Evolutionary conservation across 164 flowering plant genomes (phyloP), one percentile per base, ranked within the genome.

Genomic region (Kalanchoe fedtschenkoi): DNA sequence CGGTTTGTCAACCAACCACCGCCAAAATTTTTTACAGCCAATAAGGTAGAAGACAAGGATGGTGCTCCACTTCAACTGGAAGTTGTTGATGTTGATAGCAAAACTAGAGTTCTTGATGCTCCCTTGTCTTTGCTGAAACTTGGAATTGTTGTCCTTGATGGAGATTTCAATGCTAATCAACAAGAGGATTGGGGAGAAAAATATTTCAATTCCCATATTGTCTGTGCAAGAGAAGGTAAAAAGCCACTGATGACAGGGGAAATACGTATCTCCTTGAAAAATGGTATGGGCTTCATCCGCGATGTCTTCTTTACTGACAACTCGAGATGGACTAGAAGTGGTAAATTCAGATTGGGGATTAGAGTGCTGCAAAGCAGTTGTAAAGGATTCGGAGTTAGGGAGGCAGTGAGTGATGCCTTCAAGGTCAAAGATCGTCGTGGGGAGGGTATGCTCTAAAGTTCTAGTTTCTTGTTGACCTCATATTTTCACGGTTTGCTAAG

Each of bases 401-500:
- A 81, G 70, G 89, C 80, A 28, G 74, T 68, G 58, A 84, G 81
- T 66, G 80, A 67, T 62, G 68, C 84, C 39, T 87, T 87, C 65
- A 24, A 72, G 7, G 93, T 87, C 11, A 83, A 83, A 68, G 89
- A 83, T 69, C 82, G 72, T 30, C 86, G 89, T 1, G 86, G 88
- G 59, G 85, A 80, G 68, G 65, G 88, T 84, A 76, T 78, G 86
- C 74, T 26, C 22, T 19, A 5, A 43, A 46, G 29, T 33, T 14
- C 51, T 37, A 28, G 28, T 17, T 53, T 21, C 51, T 56, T 63
- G 47, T 60, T 34, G 15, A 0, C 32, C 34, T 34, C 57, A 19
- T 26, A 53, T 28, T 4, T 8, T 15, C 22, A 30, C 3, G 9
- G 51, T 15, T 44, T 10, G 19, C 14, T 46, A 26, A n/a, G n/a